Evolutionary conservation across 257 asterid species (phyloP).

Genomic region (Petunia secreta): DNA sequence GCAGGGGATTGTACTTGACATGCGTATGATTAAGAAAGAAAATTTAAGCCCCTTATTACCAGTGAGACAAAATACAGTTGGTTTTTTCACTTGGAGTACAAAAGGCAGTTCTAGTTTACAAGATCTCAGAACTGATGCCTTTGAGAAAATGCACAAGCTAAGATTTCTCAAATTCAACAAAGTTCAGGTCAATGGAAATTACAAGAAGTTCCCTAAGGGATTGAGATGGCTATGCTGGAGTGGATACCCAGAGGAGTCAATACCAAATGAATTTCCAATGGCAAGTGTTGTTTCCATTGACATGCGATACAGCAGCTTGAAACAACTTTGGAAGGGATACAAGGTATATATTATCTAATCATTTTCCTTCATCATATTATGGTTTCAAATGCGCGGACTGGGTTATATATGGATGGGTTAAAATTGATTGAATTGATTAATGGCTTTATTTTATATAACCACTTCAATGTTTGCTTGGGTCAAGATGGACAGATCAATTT

Average conservation of each 20-base stretch:
- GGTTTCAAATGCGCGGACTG: neutral
- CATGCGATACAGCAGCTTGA: constrained; percentile 30
- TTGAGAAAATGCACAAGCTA: constrained; percentile 30
- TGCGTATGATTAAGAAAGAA: constrained; percentile 21
- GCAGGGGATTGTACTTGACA: constrained; percentile 29
- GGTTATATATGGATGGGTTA: neutral
- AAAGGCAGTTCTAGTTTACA: constrained; percentile 3
- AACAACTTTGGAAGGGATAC: constrained; percentile 30
- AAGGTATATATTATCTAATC: constrained; percentile 21
- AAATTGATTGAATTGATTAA: neutral
- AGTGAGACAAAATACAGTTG: neutral
- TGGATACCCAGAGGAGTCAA: constrained; percentile 25
- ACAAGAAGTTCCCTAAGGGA: constrained; percentile 27
- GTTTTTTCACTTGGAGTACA: neutral
- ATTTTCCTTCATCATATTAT: neutral
- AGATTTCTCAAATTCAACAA: constrained; percentile 25
- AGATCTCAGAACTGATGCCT: constrained; percentile 27
- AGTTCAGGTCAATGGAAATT: constrained; percentile 24
- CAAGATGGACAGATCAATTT: neutral
- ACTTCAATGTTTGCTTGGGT: neutral
- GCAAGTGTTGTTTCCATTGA: constrained; percentile 24
- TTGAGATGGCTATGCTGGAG: constrained; percentile 35
- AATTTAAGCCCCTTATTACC: neutral
- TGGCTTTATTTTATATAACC: too few species aligned
- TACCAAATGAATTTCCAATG: constrained; percentile 36